Conservation (phyloP, 768 basidiomycete species). For the Boletus patriciae region DNA sequence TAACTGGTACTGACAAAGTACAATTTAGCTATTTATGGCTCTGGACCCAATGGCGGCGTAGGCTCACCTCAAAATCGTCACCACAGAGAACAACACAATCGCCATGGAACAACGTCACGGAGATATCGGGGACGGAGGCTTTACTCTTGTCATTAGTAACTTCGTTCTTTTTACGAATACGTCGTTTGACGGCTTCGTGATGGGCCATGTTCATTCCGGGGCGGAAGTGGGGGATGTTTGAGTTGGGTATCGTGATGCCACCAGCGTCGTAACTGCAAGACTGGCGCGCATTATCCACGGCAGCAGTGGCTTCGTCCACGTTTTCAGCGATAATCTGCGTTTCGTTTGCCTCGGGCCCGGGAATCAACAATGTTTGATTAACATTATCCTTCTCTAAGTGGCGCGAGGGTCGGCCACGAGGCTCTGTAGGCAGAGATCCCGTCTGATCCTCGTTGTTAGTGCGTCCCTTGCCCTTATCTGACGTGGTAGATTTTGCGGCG, state of each 20-base stretch:
- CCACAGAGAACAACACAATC: conserved; percentile 39
- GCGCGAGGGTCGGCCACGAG: background rate
- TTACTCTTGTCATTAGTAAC: conserved; percentile 18
- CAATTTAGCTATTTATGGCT: conserved; percentile 1
- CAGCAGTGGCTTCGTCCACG: background rate
- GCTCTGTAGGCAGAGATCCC: conserved; percentile 1
- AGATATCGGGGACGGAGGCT: conserved; percentile 18
- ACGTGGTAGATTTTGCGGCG: background rate
- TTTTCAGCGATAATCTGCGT: conserved; percentile 1
- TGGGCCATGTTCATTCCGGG: background rate
- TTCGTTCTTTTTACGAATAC: conserved; percentile 19
- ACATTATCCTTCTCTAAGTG: background rate
- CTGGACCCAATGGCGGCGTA: background rate
- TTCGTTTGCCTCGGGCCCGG: background rate
- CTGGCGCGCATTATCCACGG: conserved; percentile 11
- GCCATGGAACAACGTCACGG: conserved; percentile 40
- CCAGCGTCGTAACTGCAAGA: background rate
- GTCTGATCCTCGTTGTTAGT: conserved; percentile 6
- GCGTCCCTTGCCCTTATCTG: conserved; percentile 16
- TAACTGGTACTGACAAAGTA: conserved; percentile 25
- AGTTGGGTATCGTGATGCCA: background rate
- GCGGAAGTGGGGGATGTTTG: background rate
- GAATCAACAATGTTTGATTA: background rate
- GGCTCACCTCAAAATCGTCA: conserved; percentile 43
- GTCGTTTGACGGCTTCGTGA: conserved; percentile 2